Evolutionary conservation across 1,139 yeast genomes (phyloP).

Genomic region (Hyphopichia buzzinii): DNA sequence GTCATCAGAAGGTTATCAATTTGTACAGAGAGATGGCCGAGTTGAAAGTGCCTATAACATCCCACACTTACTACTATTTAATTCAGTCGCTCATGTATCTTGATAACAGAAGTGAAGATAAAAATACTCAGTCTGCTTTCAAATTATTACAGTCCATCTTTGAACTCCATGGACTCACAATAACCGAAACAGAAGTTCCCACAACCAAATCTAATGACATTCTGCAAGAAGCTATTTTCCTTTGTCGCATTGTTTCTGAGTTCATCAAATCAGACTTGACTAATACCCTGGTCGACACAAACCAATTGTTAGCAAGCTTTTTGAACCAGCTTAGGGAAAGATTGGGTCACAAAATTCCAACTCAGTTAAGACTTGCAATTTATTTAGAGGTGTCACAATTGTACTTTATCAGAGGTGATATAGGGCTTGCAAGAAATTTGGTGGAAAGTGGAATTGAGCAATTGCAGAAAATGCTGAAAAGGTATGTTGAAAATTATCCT

Average conservation of each 20-base stretch:
- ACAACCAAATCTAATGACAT: constrained; percentile 7
- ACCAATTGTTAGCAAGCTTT: constrained; percentile 26
- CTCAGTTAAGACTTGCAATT: constrained; percentile 24
- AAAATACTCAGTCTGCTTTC: constrained; percentile 18
- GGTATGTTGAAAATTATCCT: constrained; percentile 18
- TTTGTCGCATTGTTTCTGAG: constrained; percentile 25
- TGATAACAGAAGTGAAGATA: constrained; percentile 23
- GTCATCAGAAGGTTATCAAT: constrained; percentile 27
- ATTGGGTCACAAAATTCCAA: constrained; percentile 22
- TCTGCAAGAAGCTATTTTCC: constrained; percentile 13
- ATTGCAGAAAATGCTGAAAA: constrained; percentile 13
- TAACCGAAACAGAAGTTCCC: constrained; percentile 7
- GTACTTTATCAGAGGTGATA: constrained; percentile 23
- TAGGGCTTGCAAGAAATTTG: constrained; percentile 20
- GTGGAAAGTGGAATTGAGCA: constrained; percentile 26
- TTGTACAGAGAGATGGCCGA: constrained; percentile 42
- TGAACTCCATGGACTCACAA: constrained; percentile 29
- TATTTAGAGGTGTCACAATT: constrained; percentile 28
- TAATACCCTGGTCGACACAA: constrained; percentile 13
- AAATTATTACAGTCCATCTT: constrained; percentile 32
- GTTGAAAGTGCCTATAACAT: constrained; percentile 26
- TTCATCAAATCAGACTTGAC: constrained; percentile 20
- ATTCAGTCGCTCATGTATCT: constrained; percentile 41
- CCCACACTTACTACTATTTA: constrained; percentile 39
- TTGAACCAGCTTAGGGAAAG: constrained; percentile 25